Evolutionary conservation across 768 basidiomycete genomes (phyloP).

Genomic region (Dictyophora rubrovolvata): DNA sequence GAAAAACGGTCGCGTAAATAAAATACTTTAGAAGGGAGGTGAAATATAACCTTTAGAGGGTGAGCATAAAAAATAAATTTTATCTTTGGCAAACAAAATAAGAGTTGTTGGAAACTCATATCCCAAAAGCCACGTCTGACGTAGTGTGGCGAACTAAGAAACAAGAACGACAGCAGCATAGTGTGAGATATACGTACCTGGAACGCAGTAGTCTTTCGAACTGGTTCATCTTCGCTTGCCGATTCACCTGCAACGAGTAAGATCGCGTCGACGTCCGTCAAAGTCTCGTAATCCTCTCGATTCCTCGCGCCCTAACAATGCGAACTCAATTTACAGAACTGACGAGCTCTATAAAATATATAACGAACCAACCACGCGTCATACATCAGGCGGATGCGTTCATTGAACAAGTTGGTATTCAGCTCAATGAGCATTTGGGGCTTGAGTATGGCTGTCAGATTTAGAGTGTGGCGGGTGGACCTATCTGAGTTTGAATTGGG

Average conservation of each 20-base stretch:
- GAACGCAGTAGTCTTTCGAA: conserved; percentile 82
- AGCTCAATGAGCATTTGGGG: conserved; percentile 58
- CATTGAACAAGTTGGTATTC: conserved; percentile 41
- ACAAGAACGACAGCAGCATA: conserved; percentile 5
- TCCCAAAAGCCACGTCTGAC: conserved; percentile 89
- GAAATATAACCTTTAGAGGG: conserved; percentile 64
- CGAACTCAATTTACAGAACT: conserved; percentile 11
- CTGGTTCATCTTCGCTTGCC: conserved; percentile 78
- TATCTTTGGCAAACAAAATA: conserved; percentile 70
- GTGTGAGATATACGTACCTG: conserved; percentile 48
- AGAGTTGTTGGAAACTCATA: conserved; percentile 97
- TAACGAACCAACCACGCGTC: conserved; percentile 52
- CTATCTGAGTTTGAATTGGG: no score
- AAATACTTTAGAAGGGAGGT: neutral
- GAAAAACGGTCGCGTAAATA: conserved; percentile 8
- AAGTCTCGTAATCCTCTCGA: conserved; percentile 61
- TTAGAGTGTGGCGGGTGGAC: no score
- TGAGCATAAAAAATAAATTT: conserved; percentile 73
- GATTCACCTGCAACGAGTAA: conserved; percentile 69
- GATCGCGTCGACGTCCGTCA: conserved; percentile 61
- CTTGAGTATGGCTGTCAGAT: neutral
- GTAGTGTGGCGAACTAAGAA: neutral
- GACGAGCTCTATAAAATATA: neutral
- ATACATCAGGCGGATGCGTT: conserved; percentile 49
- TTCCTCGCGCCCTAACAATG: conserved; percentile 45